Conservation (phyloP, 257 asterid species). For the Solanum appendiculatum region DNA sequence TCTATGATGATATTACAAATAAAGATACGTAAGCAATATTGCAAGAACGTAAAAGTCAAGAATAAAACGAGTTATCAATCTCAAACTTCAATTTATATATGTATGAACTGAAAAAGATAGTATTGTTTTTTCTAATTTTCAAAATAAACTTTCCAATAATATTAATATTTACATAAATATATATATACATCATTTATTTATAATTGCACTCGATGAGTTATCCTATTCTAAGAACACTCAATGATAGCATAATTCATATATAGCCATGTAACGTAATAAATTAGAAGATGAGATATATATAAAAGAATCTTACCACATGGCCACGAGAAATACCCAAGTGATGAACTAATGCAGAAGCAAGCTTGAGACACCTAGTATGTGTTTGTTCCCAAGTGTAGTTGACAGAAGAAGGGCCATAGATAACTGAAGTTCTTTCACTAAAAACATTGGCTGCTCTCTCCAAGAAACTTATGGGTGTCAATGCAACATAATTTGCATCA, state of each 20-base stretch:
- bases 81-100: not conserved
- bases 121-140: not conserved
- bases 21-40: not conserved
- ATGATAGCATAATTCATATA: too few relatives aligned
- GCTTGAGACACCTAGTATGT: constrained; percentile 8
- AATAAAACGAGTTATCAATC: not conserved
- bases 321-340: constrained; percentile 12
- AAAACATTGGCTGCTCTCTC: constrained; percentile 21
- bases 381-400: constrained; percentile 21
- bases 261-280: too few relatives aligned
- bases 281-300: too few relatives aligned
- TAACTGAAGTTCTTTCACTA: constrained; percentile 12
- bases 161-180: too few relatives aligned
- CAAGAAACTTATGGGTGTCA: constrained; percentile 26
- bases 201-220: too few relatives aligned
- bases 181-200: too few relatives aligned
- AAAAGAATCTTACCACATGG: constrained; percentile 9
- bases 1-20: not conserved
- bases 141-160: not conserved
- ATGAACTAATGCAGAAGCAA: constrained; percentile 16
- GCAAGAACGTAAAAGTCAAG: not conserved
- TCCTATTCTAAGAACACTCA: too few relatives aligned
- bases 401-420: not conserved
- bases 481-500: constrained; percentile 20
- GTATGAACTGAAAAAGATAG: not conserved